Conservation (phyloP, 1,284 basidiomycete species). For the Leccinum subrobustum region DNA sequence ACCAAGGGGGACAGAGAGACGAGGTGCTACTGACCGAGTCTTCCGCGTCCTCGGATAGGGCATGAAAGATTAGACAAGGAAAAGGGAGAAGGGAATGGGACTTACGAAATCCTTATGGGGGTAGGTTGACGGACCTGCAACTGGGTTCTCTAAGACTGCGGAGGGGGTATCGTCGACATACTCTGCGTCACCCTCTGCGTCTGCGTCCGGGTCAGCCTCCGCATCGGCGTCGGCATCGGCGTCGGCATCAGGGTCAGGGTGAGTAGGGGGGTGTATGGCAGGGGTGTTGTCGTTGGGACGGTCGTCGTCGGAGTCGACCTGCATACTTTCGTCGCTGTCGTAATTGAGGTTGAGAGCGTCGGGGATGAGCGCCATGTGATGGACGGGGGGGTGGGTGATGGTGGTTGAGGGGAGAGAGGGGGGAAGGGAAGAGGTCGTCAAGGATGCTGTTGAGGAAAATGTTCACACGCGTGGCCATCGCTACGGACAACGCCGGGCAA, state of each 20-base stretch:
- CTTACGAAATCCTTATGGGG: constrained; percentile 29
- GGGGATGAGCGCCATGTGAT: constrained; percentile 36
- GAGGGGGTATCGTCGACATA: constrained; percentile 32
- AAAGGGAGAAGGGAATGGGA: neutral
- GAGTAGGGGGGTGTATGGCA: constrained; percentile 19
- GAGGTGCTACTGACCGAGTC: constrained; percentile 55
- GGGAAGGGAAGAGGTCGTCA: constrained; percentile 48
- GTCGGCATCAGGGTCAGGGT: constrained; percentile 36
- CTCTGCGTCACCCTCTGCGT: constrained; percentile 42
- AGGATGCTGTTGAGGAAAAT: constrained; percentile 64
- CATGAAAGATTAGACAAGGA: constrained; percentile 10
- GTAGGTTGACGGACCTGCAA: constrained; percentile 34
- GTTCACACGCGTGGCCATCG: constrained; percentile 70
- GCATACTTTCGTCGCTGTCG: constrained; percentile 43
- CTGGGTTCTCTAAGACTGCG: constrained; percentile 30
- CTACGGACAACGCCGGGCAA: constrained; percentile 70
- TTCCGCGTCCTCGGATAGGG: constrained; percentile 50
- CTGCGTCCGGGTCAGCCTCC: constrained; percentile 35
- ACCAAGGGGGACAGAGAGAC: constrained; percentile 23
- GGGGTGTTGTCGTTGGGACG: constrained; percentile 20
- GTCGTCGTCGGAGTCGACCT: constrained; percentile 48
- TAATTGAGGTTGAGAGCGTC: constrained; percentile 38
- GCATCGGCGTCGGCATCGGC: constrained; percentile 38
- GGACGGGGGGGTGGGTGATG: constrained; percentile 30
- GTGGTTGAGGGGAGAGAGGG: constrained; percentile 34